Percentiles rank a stretch among this genome's conserved stretches.
Evolutionary conservation across 306 rosid genomes (phyloP).

Genomic region (Castanospermum australe): DNA sequence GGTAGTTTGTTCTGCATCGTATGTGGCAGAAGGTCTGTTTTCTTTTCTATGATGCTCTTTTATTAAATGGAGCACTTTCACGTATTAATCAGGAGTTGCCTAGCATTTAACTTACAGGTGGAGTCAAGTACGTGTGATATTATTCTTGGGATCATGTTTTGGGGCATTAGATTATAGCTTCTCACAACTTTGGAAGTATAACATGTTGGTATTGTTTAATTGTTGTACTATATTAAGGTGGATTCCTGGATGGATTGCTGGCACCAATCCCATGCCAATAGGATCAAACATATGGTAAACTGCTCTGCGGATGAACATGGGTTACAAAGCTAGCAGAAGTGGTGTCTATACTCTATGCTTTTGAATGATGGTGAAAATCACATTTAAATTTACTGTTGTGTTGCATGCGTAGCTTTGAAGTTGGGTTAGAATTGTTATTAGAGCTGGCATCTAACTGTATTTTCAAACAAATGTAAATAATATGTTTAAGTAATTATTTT

Average conservation of each 20-base stretch:
- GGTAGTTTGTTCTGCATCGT: slow-evolving; percentile 92
- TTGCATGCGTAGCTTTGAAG: slow-evolving; percentile 15
- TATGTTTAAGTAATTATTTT: slow-evolving; percentile 1
- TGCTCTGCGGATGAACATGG: slow-evolving; percentile 26
- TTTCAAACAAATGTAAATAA: slow-evolving; percentile 19
- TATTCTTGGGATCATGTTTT: slow-evolving; percentile 30
- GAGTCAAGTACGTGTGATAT: slow-evolving; percentile 37
- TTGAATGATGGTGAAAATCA: slow-evolving; percentile 19
- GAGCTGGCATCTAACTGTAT: background rate
- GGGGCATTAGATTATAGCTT: slow-evolving; percentile 19
- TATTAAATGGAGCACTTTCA: slow-evolving; percentile 43
- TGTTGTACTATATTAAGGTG: slow-evolving; percentile 23
- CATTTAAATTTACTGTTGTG: slow-evolving; percentile 4
- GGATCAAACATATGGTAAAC: slow-evolving; percentile 34
- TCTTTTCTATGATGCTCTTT: slow-evolving; percentile 53
- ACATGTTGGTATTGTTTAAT: slow-evolving; percentile 9
- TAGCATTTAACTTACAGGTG: slow-evolving; percentile 39
- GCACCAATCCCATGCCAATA: slow-evolving; percentile 21
- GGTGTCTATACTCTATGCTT: slow-evolving; percentile 23
- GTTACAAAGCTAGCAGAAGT: slow-evolving; percentile 29
- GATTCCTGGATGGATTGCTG: slow-evolving; percentile 18
- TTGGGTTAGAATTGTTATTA: background rate
- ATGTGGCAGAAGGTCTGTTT: slow-evolving; percentile 94
- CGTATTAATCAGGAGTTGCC: slow-evolving; percentile 42
- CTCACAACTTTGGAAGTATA: slow-evolving; percentile 15